Conservation (phyloP, 2,329 filamentous ascomycete species). For the Periglandula ipomoeae region DNA sequence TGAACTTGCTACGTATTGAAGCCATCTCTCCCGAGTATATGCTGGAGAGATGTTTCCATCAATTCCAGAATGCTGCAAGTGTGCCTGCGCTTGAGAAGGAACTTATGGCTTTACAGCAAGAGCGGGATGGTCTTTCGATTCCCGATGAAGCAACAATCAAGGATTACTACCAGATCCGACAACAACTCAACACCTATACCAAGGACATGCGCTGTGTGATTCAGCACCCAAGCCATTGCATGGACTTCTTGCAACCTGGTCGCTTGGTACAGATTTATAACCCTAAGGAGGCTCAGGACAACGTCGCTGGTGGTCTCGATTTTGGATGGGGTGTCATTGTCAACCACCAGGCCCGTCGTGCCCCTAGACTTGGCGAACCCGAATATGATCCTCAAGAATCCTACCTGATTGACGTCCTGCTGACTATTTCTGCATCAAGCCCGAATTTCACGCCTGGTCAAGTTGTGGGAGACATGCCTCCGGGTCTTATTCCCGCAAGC, state of each 20-base stretch:
- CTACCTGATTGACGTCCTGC: constrained; percentile 73
- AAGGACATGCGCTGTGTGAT: constrained; percentile 89
- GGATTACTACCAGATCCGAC: constrained; percentile 85
- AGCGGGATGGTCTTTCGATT: constrained; percentile 66
- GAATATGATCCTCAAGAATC: constrained; percentile 66
- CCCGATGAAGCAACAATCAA: constrained; percentile 81
- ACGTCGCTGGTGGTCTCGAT: constrained; percentile 39
- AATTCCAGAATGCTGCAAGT: constrained; percentile 92
- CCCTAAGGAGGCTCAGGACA: constrained; percentile 37
- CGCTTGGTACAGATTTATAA: constrained; percentile 81
- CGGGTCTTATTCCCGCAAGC: constrained; percentile 42
- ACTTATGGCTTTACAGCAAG: constrained; percentile 65
- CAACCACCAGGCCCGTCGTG: constrained; percentile 57
- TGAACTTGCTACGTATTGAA: constrained; percentile 94
- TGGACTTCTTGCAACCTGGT: constrained; percentile 80
- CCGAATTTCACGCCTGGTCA: constrained; percentile 32
- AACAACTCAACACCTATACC: constrained; percentile 73
- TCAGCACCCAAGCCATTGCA: constrained; percentile 78
- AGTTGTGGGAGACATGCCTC: constrained; percentile 39
- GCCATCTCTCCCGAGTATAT: constrained; percentile 98
- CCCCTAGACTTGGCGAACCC: constrained; percentile 57
- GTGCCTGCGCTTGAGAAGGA: constrained; percentile 79
- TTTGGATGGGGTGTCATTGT: constrained; percentile 94
- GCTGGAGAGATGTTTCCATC: constrained; percentile 96
- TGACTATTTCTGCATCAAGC: constrained; percentile 48